Evolutionary conservation across 2,329 filamentous ascomycete genomes (phyloP), one percentile per base, ranked within the genome.

Genomic region (Aspergillus calidoustus): DNA sequence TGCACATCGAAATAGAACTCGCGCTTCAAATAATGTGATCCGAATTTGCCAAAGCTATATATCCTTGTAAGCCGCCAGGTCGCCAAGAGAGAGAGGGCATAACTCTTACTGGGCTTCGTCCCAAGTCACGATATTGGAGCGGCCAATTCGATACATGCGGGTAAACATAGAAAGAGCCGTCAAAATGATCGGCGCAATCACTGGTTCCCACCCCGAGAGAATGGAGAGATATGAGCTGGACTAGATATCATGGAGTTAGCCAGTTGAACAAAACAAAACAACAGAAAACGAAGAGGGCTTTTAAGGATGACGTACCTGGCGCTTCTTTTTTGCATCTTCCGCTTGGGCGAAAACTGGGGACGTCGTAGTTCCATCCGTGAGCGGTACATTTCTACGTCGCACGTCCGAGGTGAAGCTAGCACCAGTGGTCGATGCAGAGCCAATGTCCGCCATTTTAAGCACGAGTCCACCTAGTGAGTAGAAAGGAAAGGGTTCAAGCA

Each of bases 1-100:
- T 96, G 92, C 61, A 96, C 91, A 84, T 96, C 92, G 82, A 99
- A 99, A 86, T 99, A 99, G 84, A 98, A 97, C 80, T 99, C 95
- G 78, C 94, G 92, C 80, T 99, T 97, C 76, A 99, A 89, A 79
- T 99, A 99, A 81, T 99, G 94, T 71, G 94, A 98, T 67, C 95
- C 95, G 79, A 99, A 99, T 83, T 99, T 99, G 57, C 79, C 79
- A 67, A 81, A 82, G 68, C 79, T 80, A 66, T 41, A 65, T 43
- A 59, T 41, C 47, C 23, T 31, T 50, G 56, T 62, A 54, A 57
- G 51, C 54, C 52, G 25, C 30, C n/a, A 44, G 28, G 47, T 31
- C 9, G 23, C 22, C 28, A 62, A 43, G n/a, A 28, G 3, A 7
- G 44, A 11, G 34, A 38, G 38, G 3, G 28, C 28, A 41, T 31